phyloP scores from a whole-genome alignment of 306 rosid species.

The Dryas octopetala region DNA sequence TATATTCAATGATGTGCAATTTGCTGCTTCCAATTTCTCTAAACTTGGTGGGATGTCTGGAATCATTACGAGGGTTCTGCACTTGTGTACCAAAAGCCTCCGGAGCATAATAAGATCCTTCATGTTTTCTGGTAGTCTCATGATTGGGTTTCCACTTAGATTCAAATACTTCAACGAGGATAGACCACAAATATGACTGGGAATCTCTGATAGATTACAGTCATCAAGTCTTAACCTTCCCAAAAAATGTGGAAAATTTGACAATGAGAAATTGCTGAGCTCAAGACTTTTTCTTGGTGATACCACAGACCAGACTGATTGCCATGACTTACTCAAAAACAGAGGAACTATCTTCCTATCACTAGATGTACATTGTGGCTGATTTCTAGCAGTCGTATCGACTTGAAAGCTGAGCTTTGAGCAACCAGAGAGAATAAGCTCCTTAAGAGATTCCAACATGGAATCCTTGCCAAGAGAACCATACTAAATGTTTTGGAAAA shows the following conservation, averaged over 20 bases:
- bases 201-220: background rate
- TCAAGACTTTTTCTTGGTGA: too few relatives aligned
- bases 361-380: too few relatives aligned
- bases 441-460: too few relatives aligned
- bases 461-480: too few relatives aligned
- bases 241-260: background rate
- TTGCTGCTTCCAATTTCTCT: background rate
- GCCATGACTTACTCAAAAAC: too few relatives aligned
- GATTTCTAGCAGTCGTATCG: too few relatives aligned
- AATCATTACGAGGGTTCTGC: background rate
- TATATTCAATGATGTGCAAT: background rate
- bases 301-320: too few relatives aligned
- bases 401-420: too few relatives aligned
- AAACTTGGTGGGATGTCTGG: conserved; percentile 3
- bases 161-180: background rate
- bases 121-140: conserved; percentile 1
- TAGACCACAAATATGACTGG: background rate
- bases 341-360: too few relatives aligned
- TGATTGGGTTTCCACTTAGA: background rate
- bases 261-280: too few relatives aligned
- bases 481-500: too few relatives aligned
- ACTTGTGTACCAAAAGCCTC: background rate
- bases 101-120: background rate
- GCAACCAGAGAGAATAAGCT: too few relatives aligned
- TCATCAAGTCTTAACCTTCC: background rate